These are phyloP conservation scores for Crucihimalaya himalaica DNA, from an alignment of 345 rosid genomes.

Conservation along the genomic window DNA sequence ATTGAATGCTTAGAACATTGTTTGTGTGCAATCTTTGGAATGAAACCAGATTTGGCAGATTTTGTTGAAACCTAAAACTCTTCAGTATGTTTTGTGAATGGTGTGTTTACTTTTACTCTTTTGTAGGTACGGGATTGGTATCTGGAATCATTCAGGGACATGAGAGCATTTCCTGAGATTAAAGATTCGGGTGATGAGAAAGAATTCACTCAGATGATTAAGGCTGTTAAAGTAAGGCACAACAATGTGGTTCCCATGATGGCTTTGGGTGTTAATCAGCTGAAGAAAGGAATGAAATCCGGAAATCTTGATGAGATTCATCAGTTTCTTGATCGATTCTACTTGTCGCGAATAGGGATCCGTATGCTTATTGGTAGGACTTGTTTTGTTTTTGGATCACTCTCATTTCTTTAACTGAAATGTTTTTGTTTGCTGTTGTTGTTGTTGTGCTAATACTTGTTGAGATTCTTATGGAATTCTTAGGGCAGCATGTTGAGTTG, in stretches of 20 bases:
- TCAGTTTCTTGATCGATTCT: slow-evolving; percentile 93
- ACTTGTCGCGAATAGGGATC: slow-evolving; percentile 90
- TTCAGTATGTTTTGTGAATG: not conserved
- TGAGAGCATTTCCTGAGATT: slow-evolving; percentile 84
- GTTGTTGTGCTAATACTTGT: not conserved
- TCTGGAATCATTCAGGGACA: slow-evolving; percentile 89
- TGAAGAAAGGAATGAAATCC: slow-evolving; percentile 66
- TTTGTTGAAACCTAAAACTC: not conserved
- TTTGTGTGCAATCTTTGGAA: not conserved
- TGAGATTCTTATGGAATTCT: slow-evolving; percentile 22
- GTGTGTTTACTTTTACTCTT: not conserved
- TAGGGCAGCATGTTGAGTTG: slow-evolving; percentile 99
- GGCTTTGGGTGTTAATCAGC: slow-evolving; percentile 96
- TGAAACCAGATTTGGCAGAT: slow-evolving; percentile 18
- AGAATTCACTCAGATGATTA: slow-evolving; percentile 90
- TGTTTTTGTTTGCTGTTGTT: not conserved
- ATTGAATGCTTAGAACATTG: not conserved
- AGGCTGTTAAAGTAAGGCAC: slow-evolving; percentile 95
- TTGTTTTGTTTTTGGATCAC: not conserved
- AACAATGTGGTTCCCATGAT: slow-evolving; percentile 96
- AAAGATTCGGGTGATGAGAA: slow-evolving; percentile 67
- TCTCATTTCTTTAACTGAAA: not conserved
- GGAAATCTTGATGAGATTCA: slow-evolving; percentile 85
- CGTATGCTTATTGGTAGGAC: slow-evolving; percentile 84
- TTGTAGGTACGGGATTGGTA: slow-evolving; percentile 98